Evolutionary conservation across 371 early-diverging fungal species (phyloP).

Genomic region (Apophysomyces elegans): DNA sequence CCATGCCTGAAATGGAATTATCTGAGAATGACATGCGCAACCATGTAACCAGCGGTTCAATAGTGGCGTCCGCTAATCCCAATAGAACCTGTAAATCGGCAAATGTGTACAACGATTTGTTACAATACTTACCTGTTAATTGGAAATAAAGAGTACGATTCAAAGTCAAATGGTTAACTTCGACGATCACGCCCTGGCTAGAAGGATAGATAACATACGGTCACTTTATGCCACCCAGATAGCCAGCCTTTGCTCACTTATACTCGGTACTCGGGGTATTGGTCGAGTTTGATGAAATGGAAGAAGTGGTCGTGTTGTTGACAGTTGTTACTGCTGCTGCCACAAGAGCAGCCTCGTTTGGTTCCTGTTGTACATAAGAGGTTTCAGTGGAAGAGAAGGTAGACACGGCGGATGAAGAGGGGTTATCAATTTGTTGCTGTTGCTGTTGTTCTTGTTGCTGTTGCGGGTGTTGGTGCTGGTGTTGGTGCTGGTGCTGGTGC

Average conservation of each 20-base stretch:
- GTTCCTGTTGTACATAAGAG: slow-evolving; percentile 10
- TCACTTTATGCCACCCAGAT: background rate
- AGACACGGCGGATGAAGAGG: slow-evolving; percentile 14
- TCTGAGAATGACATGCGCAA: slow-evolving; percentile 51
- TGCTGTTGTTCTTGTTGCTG: slow-evolving; percentile 17
- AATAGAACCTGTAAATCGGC: background rate
- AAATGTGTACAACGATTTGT: background rate
- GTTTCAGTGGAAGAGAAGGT: slow-evolving; percentile 14
- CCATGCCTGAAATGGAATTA: slow-evolving; percentile 52
- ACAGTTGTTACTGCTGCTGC: slow-evolving; percentile 22
- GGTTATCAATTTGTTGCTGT: slow-evolving; percentile 12
- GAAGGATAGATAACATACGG: slow-evolving; percentile 10
- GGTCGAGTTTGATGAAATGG: background rate
- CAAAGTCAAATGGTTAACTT: slow-evolving; percentile 49
- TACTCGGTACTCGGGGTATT: slow-evolving; percentile 5
- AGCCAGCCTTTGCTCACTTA: slow-evolving; percentile 4
- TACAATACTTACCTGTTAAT: slow-evolving; percentile 39
- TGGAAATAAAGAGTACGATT: slow-evolving; percentile 51
- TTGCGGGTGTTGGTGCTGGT: slow-evolving; percentile 18
- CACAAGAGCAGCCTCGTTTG: slow-evolving; percentile 21
- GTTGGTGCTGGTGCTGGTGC: slow-evolving; percentile 17
- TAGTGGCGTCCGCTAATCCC: slow-evolving; percentile 51
- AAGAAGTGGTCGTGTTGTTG: background rate
- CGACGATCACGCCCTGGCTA: slow-evolving; percentile 42
- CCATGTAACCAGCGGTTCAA: slow-evolving; percentile 55